Evolutionary conservation across 805 yeast species (phyloP).

Genomic region (Cyberlindnera meyerae): DNA sequence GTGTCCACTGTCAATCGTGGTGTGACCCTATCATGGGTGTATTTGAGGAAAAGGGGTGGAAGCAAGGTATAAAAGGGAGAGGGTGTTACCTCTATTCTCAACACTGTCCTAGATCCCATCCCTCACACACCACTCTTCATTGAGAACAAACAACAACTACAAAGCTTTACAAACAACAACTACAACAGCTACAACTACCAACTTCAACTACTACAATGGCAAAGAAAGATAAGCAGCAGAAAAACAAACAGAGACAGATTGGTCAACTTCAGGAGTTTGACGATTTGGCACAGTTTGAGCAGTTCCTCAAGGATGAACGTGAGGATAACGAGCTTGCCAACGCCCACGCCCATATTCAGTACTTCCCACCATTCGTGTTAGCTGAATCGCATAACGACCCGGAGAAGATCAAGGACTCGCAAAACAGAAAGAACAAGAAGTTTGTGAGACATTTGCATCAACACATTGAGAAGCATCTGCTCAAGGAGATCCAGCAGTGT

Average conservation of each 20-base stretch:
- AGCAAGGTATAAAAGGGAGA: no score
- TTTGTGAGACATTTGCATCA: conserved; percentile 72
- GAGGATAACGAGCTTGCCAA: conserved; percentile 74
- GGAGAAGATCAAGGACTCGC: conserved; percentile 67
- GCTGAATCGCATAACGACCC: conserved; percentile 63
- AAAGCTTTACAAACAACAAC: conserved; percentile 2
- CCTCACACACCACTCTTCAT: conserved; percentile 1
- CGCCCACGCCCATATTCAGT: conserved; percentile 59
- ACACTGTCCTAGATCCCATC: no score
- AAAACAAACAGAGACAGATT: conserved; percentile 16
- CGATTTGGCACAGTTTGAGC: conserved; percentile 56
- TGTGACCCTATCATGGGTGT: neutral
- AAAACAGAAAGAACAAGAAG: conserved; percentile 66
- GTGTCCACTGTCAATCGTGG: no score
- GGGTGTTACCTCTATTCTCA: no score
- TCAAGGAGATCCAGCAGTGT: conserved; percentile 58
- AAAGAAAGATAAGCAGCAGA: conserved; percentile 19
- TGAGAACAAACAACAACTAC: conserved; percentile 1
- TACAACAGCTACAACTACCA: conserved; percentile 1
- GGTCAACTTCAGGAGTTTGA: conserved; percentile 44
- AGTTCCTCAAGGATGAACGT: conserved; percentile 62
- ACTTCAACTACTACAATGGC: conserved; percentile 12
- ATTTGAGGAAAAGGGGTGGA: no score
- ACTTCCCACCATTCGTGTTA: conserved; percentile 71
- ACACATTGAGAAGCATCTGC: conserved; percentile 65